Evolutionary conservation across 2,329 filamentous ascomycete species (phyloP).

Genomic region (Thielaviopsis cerberus): DNA sequence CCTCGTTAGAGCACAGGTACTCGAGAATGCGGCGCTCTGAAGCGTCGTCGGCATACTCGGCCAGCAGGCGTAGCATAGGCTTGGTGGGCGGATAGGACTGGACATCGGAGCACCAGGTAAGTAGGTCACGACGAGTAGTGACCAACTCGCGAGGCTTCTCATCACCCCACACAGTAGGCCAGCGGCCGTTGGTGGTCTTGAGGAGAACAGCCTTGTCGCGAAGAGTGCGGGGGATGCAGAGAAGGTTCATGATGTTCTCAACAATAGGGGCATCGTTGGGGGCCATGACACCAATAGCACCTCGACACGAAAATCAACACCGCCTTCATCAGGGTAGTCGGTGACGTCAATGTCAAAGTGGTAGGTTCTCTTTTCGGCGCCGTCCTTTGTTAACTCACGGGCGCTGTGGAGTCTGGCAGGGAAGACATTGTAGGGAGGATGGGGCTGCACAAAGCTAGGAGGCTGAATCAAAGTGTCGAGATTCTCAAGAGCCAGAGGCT

Average conservation of each 20-base stretch:
- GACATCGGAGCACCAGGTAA: conserved; percentile 89
- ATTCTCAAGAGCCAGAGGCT: conserved; percentile 19
- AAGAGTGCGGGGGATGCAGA: conserved; percentile 63
- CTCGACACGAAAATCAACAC: conserved; percentile 91
- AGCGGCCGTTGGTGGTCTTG: conserved; percentile 62
- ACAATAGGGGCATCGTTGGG: conserved; percentile 64
- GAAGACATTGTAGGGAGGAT: conserved; percentile 82
- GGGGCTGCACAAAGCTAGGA: conserved; percentile 78
- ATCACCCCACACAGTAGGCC: conserved; percentile 96
- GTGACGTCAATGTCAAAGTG: conserved; percentile 96
- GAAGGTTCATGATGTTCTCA: conserved; percentile 64
- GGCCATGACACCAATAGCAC: conserved; percentile 81
- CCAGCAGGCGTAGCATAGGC: conserved; percentile 63
- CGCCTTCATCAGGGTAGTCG: conserved; percentile 71
- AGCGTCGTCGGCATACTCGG: conserved; percentile 60
- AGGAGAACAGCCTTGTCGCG: conserved; percentile 69
- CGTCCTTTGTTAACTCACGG: conserved; percentile 68
- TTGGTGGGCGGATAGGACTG: conserved; percentile 88
- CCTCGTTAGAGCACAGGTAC: conserved; percentile 75
- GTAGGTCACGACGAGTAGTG: conserved; percentile 75
- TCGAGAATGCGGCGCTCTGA: conserved; percentile 78
- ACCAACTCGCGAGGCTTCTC: conserved; percentile 69
- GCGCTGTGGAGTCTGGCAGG: conserved; percentile 72
- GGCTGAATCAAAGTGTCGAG: conserved; percentile 50
- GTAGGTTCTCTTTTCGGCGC: conserved; percentile 90